A percentile compares a stretch with the other conserved stretches of the same genome.
These are phyloP conservation scores for Xylaria sp. DNA, from an alignment of 2,329 filamentous ascomycete species.

Conservation along the genomic window DNA sequence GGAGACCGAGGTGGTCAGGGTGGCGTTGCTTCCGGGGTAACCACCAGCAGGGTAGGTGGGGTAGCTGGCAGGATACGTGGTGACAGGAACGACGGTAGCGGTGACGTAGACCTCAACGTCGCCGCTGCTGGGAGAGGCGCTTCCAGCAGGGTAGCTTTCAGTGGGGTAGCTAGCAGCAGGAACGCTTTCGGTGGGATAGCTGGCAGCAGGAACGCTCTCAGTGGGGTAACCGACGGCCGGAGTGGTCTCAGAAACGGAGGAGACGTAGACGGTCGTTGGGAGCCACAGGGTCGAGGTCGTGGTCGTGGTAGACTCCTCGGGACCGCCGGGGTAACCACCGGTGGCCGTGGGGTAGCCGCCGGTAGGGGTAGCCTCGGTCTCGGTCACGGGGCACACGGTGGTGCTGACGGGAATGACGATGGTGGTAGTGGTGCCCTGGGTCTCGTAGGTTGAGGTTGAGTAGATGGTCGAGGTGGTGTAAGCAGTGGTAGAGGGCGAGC, in stretches of 20 bases:
- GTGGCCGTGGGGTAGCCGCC: conserved; percentile 25
- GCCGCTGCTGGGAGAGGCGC: conserved; percentile 32
- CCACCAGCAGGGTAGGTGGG: conserved; percentile 36
- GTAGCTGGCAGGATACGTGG: conserved; percentile 35
- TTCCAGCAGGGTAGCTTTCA: conserved; percentile 29
- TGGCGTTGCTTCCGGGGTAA: conserved; percentile 39
- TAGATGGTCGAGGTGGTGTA: conserved; percentile 51
- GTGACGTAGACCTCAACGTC: conserved; percentile 40
- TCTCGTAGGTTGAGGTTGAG: conserved; percentile 42
- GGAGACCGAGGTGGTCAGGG: conserved; percentile 37
- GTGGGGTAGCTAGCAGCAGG: conserved; percentile 21
- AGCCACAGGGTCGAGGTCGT: conserved; percentile 35
- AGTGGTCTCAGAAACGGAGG: conserved; percentile 25
- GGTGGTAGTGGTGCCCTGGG: conserved; percentile 41
- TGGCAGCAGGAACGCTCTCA: conserved; percentile 3
- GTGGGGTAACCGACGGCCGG: conserved; percentile 30
- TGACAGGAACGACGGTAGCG: conserved; percentile 42
- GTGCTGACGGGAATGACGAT: conserved; percentile 43
- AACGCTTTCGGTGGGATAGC: conserved; percentile 1
- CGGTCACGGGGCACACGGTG: conserved; percentile 42
- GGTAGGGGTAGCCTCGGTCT: conserved; percentile 30
- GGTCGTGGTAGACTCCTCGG: conserved; percentile 37
- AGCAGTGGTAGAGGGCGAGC: conserved; percentile 28
- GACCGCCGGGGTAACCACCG: conserved; percentile 22
- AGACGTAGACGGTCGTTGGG: conserved; percentile 36